phyloP scores from a whole-genome alignment of 2,329 filamentous ascomycete species.

The Microdochium trichocladiopsis region DNA sequence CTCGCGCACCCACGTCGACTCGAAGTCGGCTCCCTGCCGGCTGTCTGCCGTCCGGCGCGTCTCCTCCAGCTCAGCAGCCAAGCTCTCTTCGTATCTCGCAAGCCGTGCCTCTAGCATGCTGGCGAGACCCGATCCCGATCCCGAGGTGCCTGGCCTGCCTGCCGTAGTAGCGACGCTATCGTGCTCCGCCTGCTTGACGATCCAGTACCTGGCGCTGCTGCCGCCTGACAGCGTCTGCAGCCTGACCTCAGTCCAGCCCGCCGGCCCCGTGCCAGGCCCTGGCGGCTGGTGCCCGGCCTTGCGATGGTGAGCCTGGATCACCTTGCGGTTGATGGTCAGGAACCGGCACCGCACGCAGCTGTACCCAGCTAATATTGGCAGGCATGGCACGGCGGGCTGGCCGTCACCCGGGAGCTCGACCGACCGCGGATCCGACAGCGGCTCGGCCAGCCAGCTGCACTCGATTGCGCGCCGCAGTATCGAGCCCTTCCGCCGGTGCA shows the following conservation, averaged over 20 bases:
- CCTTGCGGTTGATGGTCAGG: background rate
- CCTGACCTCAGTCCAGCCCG: too few species aligned
- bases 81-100: background rate
- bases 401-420: too few species aligned
- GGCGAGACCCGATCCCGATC: background rate
- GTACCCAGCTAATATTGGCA: background rate
- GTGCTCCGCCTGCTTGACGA: background rate
- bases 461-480: too few species aligned
- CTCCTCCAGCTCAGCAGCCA: too few species aligned
- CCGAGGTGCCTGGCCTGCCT: background rate
- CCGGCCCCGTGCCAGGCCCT: background rate
- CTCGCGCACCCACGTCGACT: too few species aligned
- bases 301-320: background rate
- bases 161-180: too few species aligned
- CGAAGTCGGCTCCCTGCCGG: too few species aligned
- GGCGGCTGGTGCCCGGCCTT: background rate
- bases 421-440: too few species aligned
- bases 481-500: too few species aligned
- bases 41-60: too few species aligned
- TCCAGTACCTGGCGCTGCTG: background rate
- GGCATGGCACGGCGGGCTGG: too few species aligned
- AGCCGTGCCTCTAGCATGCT: background rate
- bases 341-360: background rate
- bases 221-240: background rate
- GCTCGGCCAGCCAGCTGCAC: too few species aligned